Evolutionary conservation across 176 grass and related monocot genomes (phyloP).

Genomic region (sorghum (Sorghum bicolor)): Sorghum_bicolor_NCBIv3 NC_012870.2:64198001-64198500

Average conservation of each 20-base stretch:
- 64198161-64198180: slow-evolving; percentile 72
- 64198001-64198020: slow-evolving; percentile 77
- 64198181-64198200: slow-evolving; percentile 98
- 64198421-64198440: neutral
- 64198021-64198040: slow-evolving; percentile 61
- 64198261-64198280: slow-evolving; percentile 97
- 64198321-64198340: slow-evolving; percentile 2
- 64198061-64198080: slow-evolving; percentile 97
- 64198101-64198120: slow-evolving; percentile 90
- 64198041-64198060: slow-evolving; percentile 89
- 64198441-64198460: neutral
- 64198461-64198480: neutral
- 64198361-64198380: neutral
- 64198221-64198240: slow-evolving; percentile 96
- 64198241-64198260: slow-evolving; percentile 97
- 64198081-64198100: slow-evolving; percentile 95
- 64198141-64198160: slow-evolving; percentile 86
- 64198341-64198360: neutral
- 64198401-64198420: slow-evolving; percentile 22
- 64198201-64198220: slow-evolving; percentile 99
- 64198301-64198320: slow-evolving; percentile 21
- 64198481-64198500: slow-evolving; percentile 15
- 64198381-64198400: neutral
- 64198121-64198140: slow-evolving; percentile 79
- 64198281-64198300: slow-evolving; percentile 46